Percentiles rank a stretch among this genome's conserved stretches.
Conservation (phyloP, 495 filamentous ascomycete genomes). For the Neurospora sp. region DNA sequence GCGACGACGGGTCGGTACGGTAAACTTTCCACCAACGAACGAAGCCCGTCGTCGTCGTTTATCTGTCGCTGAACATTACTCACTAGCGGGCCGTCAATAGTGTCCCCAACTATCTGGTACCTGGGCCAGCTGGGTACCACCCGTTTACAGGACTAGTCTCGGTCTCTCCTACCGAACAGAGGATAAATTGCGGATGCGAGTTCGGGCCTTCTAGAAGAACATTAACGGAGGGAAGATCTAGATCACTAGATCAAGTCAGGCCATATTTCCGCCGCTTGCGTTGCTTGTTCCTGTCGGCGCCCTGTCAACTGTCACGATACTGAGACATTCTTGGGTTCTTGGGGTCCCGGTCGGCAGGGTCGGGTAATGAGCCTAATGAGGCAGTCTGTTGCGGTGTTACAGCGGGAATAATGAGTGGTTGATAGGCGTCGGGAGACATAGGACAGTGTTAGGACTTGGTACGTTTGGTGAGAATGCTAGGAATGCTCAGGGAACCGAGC, state of each 20-base stretch:
- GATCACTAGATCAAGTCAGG: neutral
- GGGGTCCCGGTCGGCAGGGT: neutral
- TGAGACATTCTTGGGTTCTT: neutral
- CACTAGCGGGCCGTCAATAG: neutral
- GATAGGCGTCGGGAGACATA: neutral
- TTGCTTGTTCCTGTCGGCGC: neutral
- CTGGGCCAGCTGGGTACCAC: too few relatives aligned
- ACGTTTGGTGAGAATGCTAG: too few relatives aligned
- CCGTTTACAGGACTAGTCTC: neutral
- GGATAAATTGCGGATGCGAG: neutral
- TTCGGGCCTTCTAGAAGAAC: neutral
- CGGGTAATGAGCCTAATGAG: neutral
- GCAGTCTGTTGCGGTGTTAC: neutral
- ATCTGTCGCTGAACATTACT: neutral
- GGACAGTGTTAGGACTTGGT: neutral
- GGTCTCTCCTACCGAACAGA: neutral
- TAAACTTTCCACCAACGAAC: too few relatives aligned
- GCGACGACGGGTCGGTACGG: too few relatives aligned
- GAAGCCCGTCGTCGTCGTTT: neutral
- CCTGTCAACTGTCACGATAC: neutral
- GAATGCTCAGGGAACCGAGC: neutral
- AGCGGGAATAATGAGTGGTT: neutral
- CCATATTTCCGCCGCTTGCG: neutral
- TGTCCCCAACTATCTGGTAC: neutral
- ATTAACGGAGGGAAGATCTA: neutral